Percentiles rank a stretch among this genome's conserved stretches.
Conservation (phyloP, 371 early-diverging fungal species). For the Mucor velutinosus region DNA sequence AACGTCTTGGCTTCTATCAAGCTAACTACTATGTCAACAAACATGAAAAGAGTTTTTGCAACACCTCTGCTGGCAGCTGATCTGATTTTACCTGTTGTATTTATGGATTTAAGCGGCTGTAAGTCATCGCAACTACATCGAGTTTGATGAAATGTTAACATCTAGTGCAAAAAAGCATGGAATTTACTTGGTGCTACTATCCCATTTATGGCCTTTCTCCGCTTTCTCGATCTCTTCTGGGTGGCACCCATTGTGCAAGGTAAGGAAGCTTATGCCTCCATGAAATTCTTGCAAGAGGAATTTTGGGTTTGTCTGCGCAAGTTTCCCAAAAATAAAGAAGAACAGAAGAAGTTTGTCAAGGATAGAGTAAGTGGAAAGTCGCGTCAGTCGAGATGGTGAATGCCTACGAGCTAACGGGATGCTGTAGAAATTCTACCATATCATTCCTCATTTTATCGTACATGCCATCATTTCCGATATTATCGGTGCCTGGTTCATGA, state of each 20-base stretch:
- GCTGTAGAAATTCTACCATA: conserved; percentile 17
- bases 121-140: background rate
- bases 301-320: conserved; percentile 16
- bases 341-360: conserved; percentile 11
- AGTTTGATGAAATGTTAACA: background rate
- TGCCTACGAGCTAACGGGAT: background rate
- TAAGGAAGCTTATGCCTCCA: conserved; percentile 9
- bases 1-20: conserved; percentile 6
- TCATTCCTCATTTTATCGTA: conserved; percentile 7
- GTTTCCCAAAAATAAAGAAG: conserved; percentile 11
- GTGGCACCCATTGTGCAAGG: conserved; percentile 14
- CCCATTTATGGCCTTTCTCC: conserved; percentile 18
- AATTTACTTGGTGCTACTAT: conserved; percentile 22
- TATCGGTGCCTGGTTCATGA: conserved; percentile 10
- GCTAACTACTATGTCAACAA: conserved; percentile 6
- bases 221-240: conserved; percentile 17
- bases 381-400: background rate
- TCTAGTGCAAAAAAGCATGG: conserved; percentile 7
- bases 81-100: background rate
- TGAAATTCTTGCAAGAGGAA: conserved; percentile 2
- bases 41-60: conserved; percentile 3
- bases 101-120: conserved; percentile 7
- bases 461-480: conserved; percentile 11
- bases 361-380: conserved; percentile 3
- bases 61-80: conserved; percentile 9